Evolutionary conservation across 1,139 yeast species (phyloP).

Genomic region (Geotrichum bryndzae): DNA sequence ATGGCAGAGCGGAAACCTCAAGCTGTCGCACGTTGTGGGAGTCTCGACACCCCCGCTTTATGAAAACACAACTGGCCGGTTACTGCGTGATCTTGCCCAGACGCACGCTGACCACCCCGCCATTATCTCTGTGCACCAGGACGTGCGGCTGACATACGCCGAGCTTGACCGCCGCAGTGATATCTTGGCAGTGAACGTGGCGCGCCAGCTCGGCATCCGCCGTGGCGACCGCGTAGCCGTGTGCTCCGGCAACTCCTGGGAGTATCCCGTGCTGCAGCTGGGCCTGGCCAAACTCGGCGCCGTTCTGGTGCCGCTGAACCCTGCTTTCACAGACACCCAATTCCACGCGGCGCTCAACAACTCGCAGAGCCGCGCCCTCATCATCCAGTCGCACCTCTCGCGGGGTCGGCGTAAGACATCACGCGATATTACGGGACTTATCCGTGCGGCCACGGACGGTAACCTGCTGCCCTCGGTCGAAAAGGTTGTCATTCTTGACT

Average conservation of each 20-base stretch:
- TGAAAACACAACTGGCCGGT: constrained; percentile 24
- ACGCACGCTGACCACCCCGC: constrained; percentile 23
- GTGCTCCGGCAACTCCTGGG: constrained; percentile 33
- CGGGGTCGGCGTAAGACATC: constrained; percentile 17
- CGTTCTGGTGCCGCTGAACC: constrained; percentile 33
- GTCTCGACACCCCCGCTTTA: constrained; percentile 24
- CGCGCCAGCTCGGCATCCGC: constrained; percentile 21
- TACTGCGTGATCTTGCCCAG: constrained; percentile 21
- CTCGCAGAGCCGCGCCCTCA: constrained; percentile 27
- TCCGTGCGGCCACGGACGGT: constrained; percentile 15
- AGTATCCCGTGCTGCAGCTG: constrained; percentile 31
- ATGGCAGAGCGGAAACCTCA: not conserved
- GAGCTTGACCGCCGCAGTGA: constrained; percentile 26
- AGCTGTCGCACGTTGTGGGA: constrained; percentile 23
- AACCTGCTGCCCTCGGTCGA: constrained; percentile 12
- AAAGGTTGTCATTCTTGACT: constrained; percentile 14
- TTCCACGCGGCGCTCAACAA: constrained; percentile 28
- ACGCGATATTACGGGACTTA: constrained; percentile 14
- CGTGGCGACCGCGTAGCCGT: constrained; percentile 33
- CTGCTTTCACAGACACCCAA: constrained; percentile 33
- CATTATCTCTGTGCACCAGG: constrained; percentile 29
- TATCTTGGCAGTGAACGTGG: constrained; percentile 26
- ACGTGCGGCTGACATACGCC: constrained; percentile 22
- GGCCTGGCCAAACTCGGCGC: constrained; percentile 34
- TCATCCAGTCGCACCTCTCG: constrained; percentile 25